These are phyloP conservation scores for Bryum argenteum DNA, from an alignment of 225 moss, liverwort and hornwort genomes.

Conservation along the genomic window DNA sequence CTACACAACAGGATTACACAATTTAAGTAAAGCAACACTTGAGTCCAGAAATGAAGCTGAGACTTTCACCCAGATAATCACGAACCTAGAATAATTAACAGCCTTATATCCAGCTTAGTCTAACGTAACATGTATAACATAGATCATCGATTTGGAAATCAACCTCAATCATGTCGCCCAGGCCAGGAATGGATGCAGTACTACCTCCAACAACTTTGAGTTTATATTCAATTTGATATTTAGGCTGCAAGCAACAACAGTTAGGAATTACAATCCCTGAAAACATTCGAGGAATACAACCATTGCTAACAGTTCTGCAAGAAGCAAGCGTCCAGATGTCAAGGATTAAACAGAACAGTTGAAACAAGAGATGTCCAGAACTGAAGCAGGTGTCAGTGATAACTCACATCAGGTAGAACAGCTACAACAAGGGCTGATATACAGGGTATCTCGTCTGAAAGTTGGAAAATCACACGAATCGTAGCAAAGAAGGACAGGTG, in stretches of 20 bases:
- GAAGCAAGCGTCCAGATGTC: background rate
- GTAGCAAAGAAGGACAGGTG: conserved; percentile 91
- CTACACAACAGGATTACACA: conserved; percentile 42
- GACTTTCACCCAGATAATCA: conserved; percentile 13
- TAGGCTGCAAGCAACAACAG: conserved; percentile 65
- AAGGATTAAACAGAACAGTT: conserved; percentile 5
- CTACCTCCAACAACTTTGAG: conserved; percentile 90
- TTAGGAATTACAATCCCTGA: conserved; percentile 12
- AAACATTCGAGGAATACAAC: conserved; percentile 16
- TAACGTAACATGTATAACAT: background rate
- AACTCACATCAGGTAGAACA: conserved; percentile 71
- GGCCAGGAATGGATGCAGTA: conserved; percentile 77
- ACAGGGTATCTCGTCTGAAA: conserved; percentile 87
- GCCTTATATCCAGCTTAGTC: conserved; percentile 12
- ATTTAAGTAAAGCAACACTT: conserved; percentile 18
- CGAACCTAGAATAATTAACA: background rate
- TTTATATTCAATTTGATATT: conserved; percentile 82
- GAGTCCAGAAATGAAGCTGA: conserved; percentile 3
- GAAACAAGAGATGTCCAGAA: conserved; percentile 16
- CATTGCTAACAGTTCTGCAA: conserved; percentile 2
- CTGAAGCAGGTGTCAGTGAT: conserved; percentile 10
- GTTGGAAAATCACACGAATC: conserved; percentile 87
- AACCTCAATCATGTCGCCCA: conserved; percentile 86
- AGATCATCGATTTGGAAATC: conserved; percentile 26
- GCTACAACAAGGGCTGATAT: conserved; percentile 92